Percentiles rank a stretch among this genome's conserved stretches.
Evolutionary conservation across 1,139 yeast genomes (phyloP).

Genomic region (Diutina catenulata): DNA sequence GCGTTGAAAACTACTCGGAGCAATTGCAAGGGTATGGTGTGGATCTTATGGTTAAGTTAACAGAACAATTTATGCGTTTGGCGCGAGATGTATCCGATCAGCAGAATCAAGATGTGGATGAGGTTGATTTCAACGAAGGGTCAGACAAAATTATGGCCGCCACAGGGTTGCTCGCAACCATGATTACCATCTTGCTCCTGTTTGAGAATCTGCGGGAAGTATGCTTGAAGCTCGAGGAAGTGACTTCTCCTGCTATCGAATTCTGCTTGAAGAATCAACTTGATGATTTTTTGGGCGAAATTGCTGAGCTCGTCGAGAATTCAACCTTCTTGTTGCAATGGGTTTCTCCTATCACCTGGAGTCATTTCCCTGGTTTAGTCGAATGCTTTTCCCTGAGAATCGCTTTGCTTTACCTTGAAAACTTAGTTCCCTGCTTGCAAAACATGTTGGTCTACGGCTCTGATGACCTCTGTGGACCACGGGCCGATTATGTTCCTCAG

Average conservation of each 20-base stretch:
- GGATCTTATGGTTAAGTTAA: constrained; percentile 68
- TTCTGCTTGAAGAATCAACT: constrained; percentile 51
- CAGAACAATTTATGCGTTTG: constrained; percentile 68
- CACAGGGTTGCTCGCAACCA: constrained; percentile 73
- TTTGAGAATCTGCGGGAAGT: constrained; percentile 73
- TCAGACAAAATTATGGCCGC: constrained; percentile 85
- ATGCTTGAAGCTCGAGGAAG: constrained; percentile 55
- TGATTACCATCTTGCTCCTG: constrained; percentile 76
- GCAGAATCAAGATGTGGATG: constrained; percentile 32
- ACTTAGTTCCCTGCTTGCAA: constrained; percentile 61
- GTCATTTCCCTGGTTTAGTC: constrained; percentile 44
- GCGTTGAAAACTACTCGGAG: constrained; percentile 79
- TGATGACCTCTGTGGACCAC: constrained; percentile 28
- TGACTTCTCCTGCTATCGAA: constrained; percentile 62
- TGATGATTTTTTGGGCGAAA: constrained; percentile 75
- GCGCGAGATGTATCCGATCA: constrained; percentile 61
- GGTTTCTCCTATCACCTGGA: constrained; percentile 73
- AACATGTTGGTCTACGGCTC: constrained; percentile 70
- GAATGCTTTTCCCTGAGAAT: constrained; percentile 43
- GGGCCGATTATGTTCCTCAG: constrained; percentile 13
- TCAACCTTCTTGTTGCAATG: constrained; percentile 64
- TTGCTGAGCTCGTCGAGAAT: constrained; percentile 77
- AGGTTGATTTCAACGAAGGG: constrained; percentile 33
- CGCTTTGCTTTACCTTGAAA: constrained; percentile 59
- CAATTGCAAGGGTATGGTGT: constrained; percentile 92